These are phyloP conservation scores for Peniophora sp. DNA, from an alignment of 1,284 basidiomycete species.

Conservation along the genomic window DNA sequence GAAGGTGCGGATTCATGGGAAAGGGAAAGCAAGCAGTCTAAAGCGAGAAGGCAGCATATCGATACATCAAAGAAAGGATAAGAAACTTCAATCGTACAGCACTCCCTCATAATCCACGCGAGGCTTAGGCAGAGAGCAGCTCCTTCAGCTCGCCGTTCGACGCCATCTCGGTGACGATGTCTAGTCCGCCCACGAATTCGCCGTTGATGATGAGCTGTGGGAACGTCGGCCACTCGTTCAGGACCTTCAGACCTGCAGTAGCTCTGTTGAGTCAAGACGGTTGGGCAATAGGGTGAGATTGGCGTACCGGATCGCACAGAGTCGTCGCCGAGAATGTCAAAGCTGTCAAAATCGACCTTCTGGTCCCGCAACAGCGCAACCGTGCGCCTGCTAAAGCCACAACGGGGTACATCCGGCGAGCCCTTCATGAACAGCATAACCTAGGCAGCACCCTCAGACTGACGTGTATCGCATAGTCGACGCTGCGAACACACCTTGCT, in stretches of 20 bases:
- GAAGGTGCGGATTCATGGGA: neutral
- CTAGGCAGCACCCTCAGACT: too few relatives aligned
- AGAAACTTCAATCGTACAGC: neutral
- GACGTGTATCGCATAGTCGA: too few relatives aligned
- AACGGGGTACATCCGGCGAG: constrained; percentile 77
- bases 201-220: constrained; percentile 61
- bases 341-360: constrained; percentile 58
- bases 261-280: too few relatives aligned
- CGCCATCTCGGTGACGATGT: constrained; percentile 61
- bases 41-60: neutral
- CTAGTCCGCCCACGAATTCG: constrained; percentile 66
- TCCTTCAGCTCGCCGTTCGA: constrained; percentile 37
- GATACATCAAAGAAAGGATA: neutral
- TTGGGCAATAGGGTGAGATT: neutral
- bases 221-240: constrained; percentile 65
- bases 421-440: constrained; percentile 99
- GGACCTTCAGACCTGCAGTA: constrained; percentile 44
- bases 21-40: too few relatives aligned
- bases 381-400: constrained; percentile 74
- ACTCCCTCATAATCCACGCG: too few relatives aligned
- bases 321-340: constrained; percentile 70
- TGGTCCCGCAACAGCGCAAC: constrained; percentile 57
- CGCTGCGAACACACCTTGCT: constrained; percentile 20
- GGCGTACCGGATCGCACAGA: constrained; percentile 50
- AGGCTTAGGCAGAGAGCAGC: constrained; percentile 8